These are phyloP conservation scores for Nothophaeocryptopus gaeumannii DNA, from an alignment of 2,329 filamentous ascomycete species.

Conservation along the genomic window DNA sequence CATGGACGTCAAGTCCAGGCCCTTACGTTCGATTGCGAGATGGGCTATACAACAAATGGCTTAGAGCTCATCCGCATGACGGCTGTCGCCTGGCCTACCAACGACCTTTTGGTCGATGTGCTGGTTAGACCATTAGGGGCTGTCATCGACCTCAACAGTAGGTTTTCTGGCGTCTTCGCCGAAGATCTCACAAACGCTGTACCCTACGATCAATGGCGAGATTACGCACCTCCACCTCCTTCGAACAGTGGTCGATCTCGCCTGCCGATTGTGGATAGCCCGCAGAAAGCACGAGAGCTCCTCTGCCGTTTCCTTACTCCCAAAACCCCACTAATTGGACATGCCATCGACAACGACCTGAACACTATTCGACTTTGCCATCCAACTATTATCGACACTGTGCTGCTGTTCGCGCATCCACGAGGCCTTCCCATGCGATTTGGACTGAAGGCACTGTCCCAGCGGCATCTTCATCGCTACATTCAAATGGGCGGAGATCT, in stretches of 20 bases:
- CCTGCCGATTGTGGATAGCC: slow-evolving; percentile 73
- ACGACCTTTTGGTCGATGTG: slow-evolving; percentile 73
- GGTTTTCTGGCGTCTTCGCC: slow-evolving; percentile 81
- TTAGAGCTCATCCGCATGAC: slow-evolving; percentile 88
- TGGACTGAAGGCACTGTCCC: slow-evolving; percentile 72
- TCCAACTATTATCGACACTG: slow-evolving; percentile 79
- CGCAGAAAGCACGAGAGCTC: slow-evolving; percentile 69
- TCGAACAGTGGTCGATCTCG: slow-evolving; percentile 21
- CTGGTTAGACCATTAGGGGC: slow-evolving; percentile 81
- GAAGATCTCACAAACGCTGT: slow-evolving; percentile 71
- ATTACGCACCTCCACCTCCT: slow-evolving; percentile 14
- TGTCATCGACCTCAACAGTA: slow-evolving; percentile 84
- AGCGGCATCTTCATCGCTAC: slow-evolving; percentile 64
- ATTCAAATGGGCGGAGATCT: slow-evolving; percentile 69
- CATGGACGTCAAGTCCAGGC: slow-evolving; percentile 48
- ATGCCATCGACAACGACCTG: slow-evolving; percentile 93
- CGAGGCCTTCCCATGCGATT: slow-evolving; percentile 73
- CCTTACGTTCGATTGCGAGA: slow-evolving; percentile 92
- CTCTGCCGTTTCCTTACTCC: slow-evolving; percentile 74
- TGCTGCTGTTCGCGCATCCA: slow-evolving; percentile 76
- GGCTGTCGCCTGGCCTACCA: slow-evolving; percentile 79
- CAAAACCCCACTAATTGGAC: slow-evolving; percentile 79
- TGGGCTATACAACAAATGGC: slow-evolving; percentile 89
- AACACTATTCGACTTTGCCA: slow-evolving; percentile 83
- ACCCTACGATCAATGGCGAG: slow-evolving; percentile 45